Conservation (phyloP, 306 rosid genomes). For the Begonia peltatifolia region DNA sequence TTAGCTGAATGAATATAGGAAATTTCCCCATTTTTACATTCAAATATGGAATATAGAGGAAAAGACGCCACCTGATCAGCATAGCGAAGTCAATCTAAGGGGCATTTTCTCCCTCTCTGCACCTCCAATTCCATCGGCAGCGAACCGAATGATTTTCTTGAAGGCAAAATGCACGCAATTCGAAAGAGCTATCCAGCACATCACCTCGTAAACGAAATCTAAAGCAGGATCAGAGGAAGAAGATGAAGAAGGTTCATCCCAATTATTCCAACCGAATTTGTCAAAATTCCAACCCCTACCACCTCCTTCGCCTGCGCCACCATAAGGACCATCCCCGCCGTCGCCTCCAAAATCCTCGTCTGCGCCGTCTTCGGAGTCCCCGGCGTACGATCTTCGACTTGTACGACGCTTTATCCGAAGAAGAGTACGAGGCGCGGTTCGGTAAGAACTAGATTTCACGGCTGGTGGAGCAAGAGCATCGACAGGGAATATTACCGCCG, state of each 20-base stretch:
- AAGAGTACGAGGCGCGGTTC: constrained; percentile 34
- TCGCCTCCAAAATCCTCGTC: constrained; percentile 34
- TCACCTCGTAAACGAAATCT: constrained; percentile 74
- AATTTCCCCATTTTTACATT: too few relatives aligned
- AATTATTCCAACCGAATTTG: constrained; percentile 46
- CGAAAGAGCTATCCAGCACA: constrained; percentile 73
- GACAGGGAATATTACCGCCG: constrained; percentile 41
- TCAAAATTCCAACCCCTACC: constrained; percentile 73
- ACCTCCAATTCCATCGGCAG: constrained; percentile 41
- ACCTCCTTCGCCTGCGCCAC: constrained; percentile 28
- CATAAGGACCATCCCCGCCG: constrained; percentile 26
- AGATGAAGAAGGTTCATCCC: constrained; percentile 44
- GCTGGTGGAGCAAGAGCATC: constrained; percentile 73
- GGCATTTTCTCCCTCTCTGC: constrained; percentile 56
- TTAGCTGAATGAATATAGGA: too few relatives aligned
- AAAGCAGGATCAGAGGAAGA: constrained; percentile 66
- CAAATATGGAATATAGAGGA: too few relatives aligned
- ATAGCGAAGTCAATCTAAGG: constrained; percentile 38
- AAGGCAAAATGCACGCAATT: constrained; percentile 79
- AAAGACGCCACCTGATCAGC: background rate
- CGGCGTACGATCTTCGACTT: constrained; percentile 31
- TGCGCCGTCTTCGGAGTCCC: constrained; percentile 29
- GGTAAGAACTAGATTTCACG: constrained; percentile 25
- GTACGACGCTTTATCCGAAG: constrained; percentile 53
- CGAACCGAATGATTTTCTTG: constrained; percentile 48